Evolutionary conservation across 305 asterid genomes (phyloP), one percentile per base, ranked within the genome.

Genomic region (Fraxinus velutina): DNA sequence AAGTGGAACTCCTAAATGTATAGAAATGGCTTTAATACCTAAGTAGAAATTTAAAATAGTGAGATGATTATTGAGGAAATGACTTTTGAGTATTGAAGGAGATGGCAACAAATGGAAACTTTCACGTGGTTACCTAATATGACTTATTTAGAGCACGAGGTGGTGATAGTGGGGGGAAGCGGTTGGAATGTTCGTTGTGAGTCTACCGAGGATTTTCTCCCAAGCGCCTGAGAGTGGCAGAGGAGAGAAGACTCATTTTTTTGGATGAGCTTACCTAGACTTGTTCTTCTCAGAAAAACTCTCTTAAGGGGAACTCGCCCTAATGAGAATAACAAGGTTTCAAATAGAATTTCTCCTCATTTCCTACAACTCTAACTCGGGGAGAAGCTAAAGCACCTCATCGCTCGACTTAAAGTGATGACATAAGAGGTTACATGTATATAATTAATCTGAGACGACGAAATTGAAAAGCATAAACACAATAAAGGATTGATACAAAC

Each of bases 401-500:
- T 42, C 52, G 4, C n/a, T 12, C 4, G 1, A 55, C 27, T 4
- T 8, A 15, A 47, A 17, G 24, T 17, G 66, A 3, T n/a, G 66
- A 22, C 6, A 17, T 10, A 55, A 55, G 12, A 77, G 64, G 78
- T 80, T 80, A 10, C 4, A 42, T 42, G 1, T 10, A 42, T 10
- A 10, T 42, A 42, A 42, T 42, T 10, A 10, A 10, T 44, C 71
- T 17, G 44, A 4, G 33, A 36, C 66, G 29, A 12, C 1, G 73
- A 62, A n/a, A 4, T 55, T 32, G 42, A 73, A 87, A 81, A 83
- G 10, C 15, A 64, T 6, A 21, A 60, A 17, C 62, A 17, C 64
- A 74, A n/a, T 22, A 57, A 73, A 1, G 0, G 13, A 21, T 47
- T 22, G 33, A 7, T 73, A 73, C 60, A 83, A 85, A 83, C 84